Percentiles rank a stretch among this genome's conserved stretches.
Conservation (phyloP, 2,329 filamentous ascomycete genomes). For the Fusarium decemcellulare region DNA sequence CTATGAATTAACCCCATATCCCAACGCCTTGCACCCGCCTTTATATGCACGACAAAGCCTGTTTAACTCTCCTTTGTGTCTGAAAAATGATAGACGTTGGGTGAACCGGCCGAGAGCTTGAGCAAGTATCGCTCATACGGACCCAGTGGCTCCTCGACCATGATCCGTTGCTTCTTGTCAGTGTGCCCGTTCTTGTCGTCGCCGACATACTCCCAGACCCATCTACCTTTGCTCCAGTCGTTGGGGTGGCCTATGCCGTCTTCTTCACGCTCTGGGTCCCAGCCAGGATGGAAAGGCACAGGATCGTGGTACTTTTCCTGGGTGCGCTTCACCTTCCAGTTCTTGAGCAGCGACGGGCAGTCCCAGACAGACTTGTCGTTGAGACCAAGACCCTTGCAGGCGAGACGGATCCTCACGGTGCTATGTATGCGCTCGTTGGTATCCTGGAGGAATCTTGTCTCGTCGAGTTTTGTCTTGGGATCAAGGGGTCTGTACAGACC, state of each 20-base stretch:
- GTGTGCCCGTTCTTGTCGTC: conserved; percentile 57
- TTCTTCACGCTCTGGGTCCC: conserved; percentile 48
- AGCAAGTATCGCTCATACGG: conserved; percentile 67
- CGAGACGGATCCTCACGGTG: conserved; percentile 67
- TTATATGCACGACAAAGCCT: background rate
- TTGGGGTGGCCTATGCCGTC: conserved; percentile 41
- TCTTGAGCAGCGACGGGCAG: conserved; percentile 59
- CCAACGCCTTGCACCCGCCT: background rate
- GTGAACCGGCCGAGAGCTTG: conserved; percentile 58
- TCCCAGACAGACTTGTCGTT: conserved; percentile 64
- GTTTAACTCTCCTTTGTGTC: conserved; percentile 38
- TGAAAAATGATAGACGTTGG: conserved; percentile 61
- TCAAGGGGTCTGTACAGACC: no score
- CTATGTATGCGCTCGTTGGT: conserved; percentile 71
- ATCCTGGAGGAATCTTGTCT: conserved; percentile 59
- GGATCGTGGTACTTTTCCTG: conserved; percentile 52
- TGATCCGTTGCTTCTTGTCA: conserved; percentile 55
- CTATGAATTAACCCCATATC: background rate
- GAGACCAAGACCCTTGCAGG: conserved; percentile 63
- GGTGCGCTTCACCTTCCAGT: conserved; percentile 60
- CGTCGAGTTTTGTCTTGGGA: conserved; percentile 54
- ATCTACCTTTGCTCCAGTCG: conserved; percentile 54
- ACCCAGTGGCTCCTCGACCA: conserved; percentile 69
- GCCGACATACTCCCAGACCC: conserved; percentile 70
- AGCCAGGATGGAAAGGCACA: conserved; percentile 50